These are phyloP conservation scores for Fonsecaea multimorphosa DNA, from an alignment of 2,329 filamentous ascomycete species.

Conservation along the genomic window DNA sequence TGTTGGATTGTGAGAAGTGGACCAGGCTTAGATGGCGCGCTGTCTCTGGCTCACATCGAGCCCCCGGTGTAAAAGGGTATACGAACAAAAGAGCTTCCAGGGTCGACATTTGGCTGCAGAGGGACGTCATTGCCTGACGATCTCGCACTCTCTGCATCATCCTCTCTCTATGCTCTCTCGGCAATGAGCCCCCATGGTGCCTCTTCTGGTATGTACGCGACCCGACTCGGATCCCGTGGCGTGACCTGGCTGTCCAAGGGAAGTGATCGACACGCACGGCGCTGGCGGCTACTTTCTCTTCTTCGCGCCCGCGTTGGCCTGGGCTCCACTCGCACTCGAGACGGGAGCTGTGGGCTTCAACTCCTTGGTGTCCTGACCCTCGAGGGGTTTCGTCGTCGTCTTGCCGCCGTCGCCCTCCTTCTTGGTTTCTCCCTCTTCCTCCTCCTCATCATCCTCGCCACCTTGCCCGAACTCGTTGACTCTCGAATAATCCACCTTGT, in stretches of 20 bases:
- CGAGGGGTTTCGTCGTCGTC: conserved; percentile 26
- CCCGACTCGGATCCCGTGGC: background rate
- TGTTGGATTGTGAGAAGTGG: no score
- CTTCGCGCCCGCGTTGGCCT: conserved; percentile 34
- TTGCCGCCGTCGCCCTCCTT: conserved; percentile 21
- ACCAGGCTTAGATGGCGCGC: no score
- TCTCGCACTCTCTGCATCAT: background rate
- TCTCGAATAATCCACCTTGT: conserved; percentile 86
- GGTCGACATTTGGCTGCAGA: background rate
- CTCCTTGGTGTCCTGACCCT: conserved; percentile 38
- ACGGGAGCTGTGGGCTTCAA: conserved; percentile 35
- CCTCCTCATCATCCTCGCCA: conserved; percentile 80
- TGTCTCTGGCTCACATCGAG: no score
- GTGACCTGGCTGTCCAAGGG: background rate
- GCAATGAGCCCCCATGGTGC: background rate
- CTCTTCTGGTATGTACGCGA: background rate
- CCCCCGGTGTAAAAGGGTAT: no score
- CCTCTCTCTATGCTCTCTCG: background rate
- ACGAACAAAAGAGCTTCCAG: background rate
- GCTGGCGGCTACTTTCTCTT: conserved; percentile 36
- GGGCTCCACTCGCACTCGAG: conserved; percentile 33
- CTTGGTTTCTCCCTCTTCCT: conserved; percentile 52
- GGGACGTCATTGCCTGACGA: background rate
- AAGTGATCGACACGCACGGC: background rate
- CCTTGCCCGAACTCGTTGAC: conserved; percentile 99